Base-by-base conservation (phyloP, 345 rosid species). In the Lepidium aucheri region DNA sequence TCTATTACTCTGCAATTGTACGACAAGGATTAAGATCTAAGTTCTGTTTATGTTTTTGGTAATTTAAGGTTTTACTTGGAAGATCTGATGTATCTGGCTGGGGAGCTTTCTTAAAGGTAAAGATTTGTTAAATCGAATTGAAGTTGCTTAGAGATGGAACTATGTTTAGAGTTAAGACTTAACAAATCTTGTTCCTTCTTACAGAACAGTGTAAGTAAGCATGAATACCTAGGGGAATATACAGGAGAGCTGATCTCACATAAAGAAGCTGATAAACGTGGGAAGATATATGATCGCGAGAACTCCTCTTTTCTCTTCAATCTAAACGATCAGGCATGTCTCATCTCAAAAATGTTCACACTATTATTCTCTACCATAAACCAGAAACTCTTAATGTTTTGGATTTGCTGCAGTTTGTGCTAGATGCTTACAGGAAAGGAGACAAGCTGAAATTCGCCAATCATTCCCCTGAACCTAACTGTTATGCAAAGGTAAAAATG, bases 71-170 rank as follows among this genome's bases (percentile, higher is more conserved):
- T 66, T 83, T 95, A 74, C 96, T 95, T 38, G 99, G 99, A 73
- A 85, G 79, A 76, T 95, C 99, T n/a, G 93, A 95, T 77, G 85
- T 95, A 51, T 95, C 99, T 63, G 99, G 99, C 18, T 95, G 99
- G 99, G 99, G 99, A 77, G 99, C 99, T 67, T 95, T 95, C 81
- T 77, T 95, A 78, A 95, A 95, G 96, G 99, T 95, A 81, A 44
- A 45, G 24, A 54, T 65, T 44, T 65, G 60, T 45, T 15, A 40
- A 47, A 15, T 3, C 7, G 46, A 33, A 38, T 24, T 0, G 0
- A 53, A 44, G 52, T 62, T 35, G 6, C 33, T 24, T 1, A 9
- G 14, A 34, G 9, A 50, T 41, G 44, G 8, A 61, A 24, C 16
- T 36, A 16, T 17, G 8, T 63, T 28, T 39, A 17, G 45, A 59